Evolutionary conservation across 1,284 basidiomycete genomes (phyloP).

Genomic region (Coniferiporia sulphurascens): DNA sequence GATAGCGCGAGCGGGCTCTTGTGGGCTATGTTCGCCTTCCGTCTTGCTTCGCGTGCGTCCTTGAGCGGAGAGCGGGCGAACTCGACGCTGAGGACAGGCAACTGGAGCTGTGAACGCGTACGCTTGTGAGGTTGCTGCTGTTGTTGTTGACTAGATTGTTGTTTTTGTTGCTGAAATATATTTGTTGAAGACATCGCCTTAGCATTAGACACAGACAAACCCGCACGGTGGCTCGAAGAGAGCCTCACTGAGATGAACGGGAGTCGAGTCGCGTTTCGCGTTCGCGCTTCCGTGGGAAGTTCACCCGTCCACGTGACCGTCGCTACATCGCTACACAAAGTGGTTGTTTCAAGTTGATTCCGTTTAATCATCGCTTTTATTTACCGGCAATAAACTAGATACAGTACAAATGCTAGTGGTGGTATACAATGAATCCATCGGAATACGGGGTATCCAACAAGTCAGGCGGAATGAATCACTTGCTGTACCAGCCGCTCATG

Average conservation of each 20-base stretch:
- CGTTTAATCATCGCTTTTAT: neutral
- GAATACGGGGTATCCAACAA: neutral
- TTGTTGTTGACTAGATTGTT: neutral
- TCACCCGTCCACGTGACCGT: neutral
- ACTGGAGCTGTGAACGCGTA: conserved; percentile 15
- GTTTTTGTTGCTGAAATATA: neutral
- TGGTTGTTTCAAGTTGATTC: neutral
- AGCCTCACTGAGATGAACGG: neutral
- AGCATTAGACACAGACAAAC: neutral
- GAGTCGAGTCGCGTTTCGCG: neutral
- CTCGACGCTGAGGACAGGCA: conserved; percentile 12
- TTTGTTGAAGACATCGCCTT: neutral
- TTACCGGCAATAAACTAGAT: neutral
- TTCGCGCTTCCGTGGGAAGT: neutral
- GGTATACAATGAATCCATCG: neutral
- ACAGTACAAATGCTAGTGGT: neutral
- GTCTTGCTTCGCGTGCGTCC: conserved; percentile 16
- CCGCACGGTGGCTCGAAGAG: neutral
- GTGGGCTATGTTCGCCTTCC: conserved; percentile 3
- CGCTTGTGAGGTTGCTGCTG: conserved; percentile 6
- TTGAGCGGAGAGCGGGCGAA: conserved; percentile 18
- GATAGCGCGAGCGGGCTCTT: neutral
- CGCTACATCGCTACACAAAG: neutral
- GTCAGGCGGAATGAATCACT: neutral
- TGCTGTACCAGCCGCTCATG: conserved; percentile 19